Evolutionary conservation across 192 early-diverging fungal species (phyloP).

Genomic region (Entomortierella parvispora): DNA sequence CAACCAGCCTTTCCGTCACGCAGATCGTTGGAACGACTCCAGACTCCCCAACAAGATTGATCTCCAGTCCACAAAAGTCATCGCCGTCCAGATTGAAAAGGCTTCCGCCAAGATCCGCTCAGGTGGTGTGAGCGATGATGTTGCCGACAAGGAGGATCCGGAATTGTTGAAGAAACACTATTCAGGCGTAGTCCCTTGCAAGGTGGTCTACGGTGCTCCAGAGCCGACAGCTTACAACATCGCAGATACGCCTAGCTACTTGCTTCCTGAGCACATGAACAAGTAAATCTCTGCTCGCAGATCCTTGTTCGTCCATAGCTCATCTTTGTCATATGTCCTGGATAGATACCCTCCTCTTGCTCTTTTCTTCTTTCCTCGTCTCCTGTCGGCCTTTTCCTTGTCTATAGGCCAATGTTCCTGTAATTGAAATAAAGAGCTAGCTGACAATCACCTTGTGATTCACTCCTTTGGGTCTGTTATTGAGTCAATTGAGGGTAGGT

Average conservation of each 20-base stretch:
- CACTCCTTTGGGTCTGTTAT: no score
- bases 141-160: conserved; percentile 20
- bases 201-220: conserved; percentile 27
- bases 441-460: no score
- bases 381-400: background rate
- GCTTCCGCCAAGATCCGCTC: conserved; percentile 28
- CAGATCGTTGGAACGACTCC: conserved; percentile 55
- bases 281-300: background rate
- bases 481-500: no score
- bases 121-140: conserved; percentile 30
- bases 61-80: conserved; percentile 45
- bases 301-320: no score
- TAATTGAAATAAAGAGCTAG: no score
- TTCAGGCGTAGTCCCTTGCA: conserved; percentile 27
- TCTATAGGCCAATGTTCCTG: background rate
- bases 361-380: background rate
- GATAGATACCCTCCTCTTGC: background rate
- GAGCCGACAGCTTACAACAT: conserved; percentile 23
- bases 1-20: conserved; percentile 54
- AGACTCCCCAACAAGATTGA: conserved; percentile 41
- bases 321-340: background rate
- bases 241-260: conserved; percentile 16
- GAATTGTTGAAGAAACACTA: conserved; percentile 38
- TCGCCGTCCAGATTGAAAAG: conserved; percentile 39
- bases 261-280: conserved; percentile 40